These are phyloP conservation scores for Fusarium decemcellulare DNA, from an alignment of 2,329 filamentous ascomycete species.

Conservation along the genomic window DNA sequence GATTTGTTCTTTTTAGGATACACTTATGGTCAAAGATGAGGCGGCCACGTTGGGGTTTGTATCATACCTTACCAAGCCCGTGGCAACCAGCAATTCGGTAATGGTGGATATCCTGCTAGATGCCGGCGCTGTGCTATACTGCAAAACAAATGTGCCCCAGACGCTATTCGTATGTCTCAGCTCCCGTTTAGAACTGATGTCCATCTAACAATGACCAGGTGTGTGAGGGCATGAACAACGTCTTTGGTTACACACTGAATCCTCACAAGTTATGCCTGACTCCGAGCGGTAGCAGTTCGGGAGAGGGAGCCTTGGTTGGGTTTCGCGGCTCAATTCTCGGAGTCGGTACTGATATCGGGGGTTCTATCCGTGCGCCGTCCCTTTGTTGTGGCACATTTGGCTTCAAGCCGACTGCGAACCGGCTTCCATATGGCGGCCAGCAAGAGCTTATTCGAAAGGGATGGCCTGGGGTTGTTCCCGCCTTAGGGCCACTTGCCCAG, in stretches of 20 bases:
- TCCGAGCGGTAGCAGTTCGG: constrained; percentile 4
- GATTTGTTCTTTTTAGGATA: background rate
- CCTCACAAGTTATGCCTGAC: background rate
- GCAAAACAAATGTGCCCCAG: background rate
- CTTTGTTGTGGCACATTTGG: background rate
- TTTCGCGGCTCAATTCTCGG: constrained; percentile 3
- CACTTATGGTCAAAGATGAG: background rate
- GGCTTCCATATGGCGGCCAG: background rate
- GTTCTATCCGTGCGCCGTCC: background rate
- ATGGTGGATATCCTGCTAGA: background rate
- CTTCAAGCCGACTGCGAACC: background rate
- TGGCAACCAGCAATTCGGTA: background rate
- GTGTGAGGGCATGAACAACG: background rate
- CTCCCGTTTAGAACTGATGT: too few relatives aligned
- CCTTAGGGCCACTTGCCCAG: background rate
- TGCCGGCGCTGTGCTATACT: background rate
- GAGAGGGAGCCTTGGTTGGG: background rate
- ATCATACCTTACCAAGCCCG: background rate
- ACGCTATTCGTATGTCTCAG: background rate
- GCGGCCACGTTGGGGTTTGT: background rate
- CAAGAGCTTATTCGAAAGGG: background rate
- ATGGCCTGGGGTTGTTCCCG: background rate
- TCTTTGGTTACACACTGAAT: background rate
- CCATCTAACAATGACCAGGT: background rate
- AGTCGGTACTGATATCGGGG: background rate